Conservation (phyloP, 352 stramenopile species). For the Phytopythium montanum region DNA sequence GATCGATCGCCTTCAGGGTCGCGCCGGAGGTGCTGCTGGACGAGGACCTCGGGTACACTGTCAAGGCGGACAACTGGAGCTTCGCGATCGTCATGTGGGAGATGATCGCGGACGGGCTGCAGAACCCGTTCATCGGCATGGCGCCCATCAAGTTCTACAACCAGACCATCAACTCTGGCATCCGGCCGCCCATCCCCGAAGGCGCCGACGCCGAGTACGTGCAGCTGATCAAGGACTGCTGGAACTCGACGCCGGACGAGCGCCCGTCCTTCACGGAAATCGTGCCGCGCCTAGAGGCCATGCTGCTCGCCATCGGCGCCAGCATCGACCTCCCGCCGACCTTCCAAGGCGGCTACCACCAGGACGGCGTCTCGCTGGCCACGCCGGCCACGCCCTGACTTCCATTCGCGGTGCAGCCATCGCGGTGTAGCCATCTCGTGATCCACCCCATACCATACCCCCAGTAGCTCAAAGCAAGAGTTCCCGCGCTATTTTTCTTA, state of each 20-base stretch:
- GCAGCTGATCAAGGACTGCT: constrained; percentile 78
- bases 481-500: neutral
- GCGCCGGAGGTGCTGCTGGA: constrained; percentile 85
- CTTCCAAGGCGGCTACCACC: constrained; percentile 84
- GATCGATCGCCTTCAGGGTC: constrained; percentile 43
- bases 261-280: constrained; percentile 79
- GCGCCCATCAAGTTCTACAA: constrained; percentile 90
- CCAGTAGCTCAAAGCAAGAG: neutral
- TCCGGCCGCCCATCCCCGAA: constrained; percentile 69
- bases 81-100: constrained; percentile 91
- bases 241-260: constrained; percentile 71
- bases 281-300: constrained; percentile 66
- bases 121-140: constrained; percentile 89
- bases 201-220: constrained; percentile 67
- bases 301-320: constrained; percentile 63
- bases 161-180: constrained; percentile 76
- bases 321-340: constrained; percentile 83
- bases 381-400: constrained; percentile 17
- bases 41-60: constrained; percentile 86
- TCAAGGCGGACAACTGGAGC: constrained; percentile 90
- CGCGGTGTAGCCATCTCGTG: too few species aligned
- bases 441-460: neutral
- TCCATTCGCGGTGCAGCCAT: too few species aligned
- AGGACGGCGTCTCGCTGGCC: constrained; percentile 30
- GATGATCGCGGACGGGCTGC: constrained; percentile 76